Conservation (phyloP, 2,329 filamentous ascomycete genomes). For the Phyllosticta paracitricarpa region DNA sequence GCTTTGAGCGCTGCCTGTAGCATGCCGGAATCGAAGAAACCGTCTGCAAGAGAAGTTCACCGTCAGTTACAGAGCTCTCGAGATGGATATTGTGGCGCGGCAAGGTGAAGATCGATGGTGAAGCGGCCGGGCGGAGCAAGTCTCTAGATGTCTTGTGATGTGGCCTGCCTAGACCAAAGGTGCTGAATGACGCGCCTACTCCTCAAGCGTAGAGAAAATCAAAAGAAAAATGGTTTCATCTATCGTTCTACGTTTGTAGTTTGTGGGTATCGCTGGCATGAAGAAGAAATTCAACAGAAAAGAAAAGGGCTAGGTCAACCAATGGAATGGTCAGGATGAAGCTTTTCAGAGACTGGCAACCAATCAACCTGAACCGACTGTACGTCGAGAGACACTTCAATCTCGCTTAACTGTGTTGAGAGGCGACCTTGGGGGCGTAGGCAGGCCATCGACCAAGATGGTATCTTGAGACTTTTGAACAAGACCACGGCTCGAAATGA, state of each 20-base stretch:
- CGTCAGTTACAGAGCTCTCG: background rate
- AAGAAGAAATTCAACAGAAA: background rate
- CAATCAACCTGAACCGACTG: background rate
- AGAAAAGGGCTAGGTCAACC: background rate
- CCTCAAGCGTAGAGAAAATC: background rate
- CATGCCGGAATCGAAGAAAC: slow-evolving; percentile 97
- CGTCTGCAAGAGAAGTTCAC: slow-evolving; percentile 48
- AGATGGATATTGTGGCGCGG: background rate
- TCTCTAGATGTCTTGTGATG: background rate
- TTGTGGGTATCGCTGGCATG: background rate
- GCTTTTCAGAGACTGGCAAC: background rate
- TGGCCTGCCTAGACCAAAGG: background rate
- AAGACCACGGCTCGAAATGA: background rate
- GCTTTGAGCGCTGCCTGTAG: slow-evolving; percentile 78
- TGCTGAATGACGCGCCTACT: background rate
- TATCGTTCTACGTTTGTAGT: background rate
- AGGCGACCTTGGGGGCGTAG: slow-evolving; percentile 9
- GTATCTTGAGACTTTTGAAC: background rate
- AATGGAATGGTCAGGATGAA: background rate
- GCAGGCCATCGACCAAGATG: slow-evolving; percentile 6
- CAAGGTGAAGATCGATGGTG: background rate
- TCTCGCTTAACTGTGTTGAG: slow-evolving; percentile 2
- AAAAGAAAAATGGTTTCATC: background rate
- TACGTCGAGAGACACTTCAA: background rate
- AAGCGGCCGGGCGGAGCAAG: background rate